Base-by-base conservation (phyloP, 805 yeast species). In the Yamadazyma scolyti region DNA sequence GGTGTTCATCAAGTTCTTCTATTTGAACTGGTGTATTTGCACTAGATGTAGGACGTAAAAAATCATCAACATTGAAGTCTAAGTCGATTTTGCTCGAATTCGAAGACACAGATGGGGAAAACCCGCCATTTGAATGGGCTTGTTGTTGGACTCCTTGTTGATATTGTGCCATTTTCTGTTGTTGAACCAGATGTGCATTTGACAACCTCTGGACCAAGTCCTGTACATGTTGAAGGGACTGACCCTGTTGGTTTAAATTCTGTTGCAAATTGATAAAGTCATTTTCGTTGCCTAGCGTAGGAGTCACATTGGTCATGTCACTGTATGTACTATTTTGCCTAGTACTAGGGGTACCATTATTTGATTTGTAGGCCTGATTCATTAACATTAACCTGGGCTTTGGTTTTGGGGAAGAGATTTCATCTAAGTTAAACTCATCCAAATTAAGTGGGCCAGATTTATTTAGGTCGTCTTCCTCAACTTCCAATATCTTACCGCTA, bases 181-280 rank as follows among this genome's bases (percentile, higher is more conserved):
- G 46, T n/a, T 36, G 41, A 4, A 40, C 38, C 25, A 47, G 53
- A 16, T 48, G 54, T 28, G 48, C 56, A 13, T 39, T 36, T 3
- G 52, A 51, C 22, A 66, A 40, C 36, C 52, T 64, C 31, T 61
- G 70, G 27, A 73, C 63, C 78, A 78, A 73, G 37, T 75, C 79
- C 46, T 72, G 75, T 2, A 72, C 75, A 45, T 73, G 78, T 47
- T 63, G 73, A 32, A 75, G 61, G 3, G 76, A 66, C 38, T 65
- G 69, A 9, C 76, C 77, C 40, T 74, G 76, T 43, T 62, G 67
- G 28, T 53, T 52, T 8, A 73, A 52, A 34, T 63, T 74, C 27
- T 63, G 64, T 40, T 74, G 76, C 27, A 75, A 59, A 15, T 58
- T 39, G 33, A 58, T 44, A 3, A 43, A n/a, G 20, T 55, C 56